Evolutionary conservation across 2,329 filamentous ascomycete species (phyloP), one percentile per base, ranked within the genome.

Genomic region (Podosphaera leucotricha): DNA sequence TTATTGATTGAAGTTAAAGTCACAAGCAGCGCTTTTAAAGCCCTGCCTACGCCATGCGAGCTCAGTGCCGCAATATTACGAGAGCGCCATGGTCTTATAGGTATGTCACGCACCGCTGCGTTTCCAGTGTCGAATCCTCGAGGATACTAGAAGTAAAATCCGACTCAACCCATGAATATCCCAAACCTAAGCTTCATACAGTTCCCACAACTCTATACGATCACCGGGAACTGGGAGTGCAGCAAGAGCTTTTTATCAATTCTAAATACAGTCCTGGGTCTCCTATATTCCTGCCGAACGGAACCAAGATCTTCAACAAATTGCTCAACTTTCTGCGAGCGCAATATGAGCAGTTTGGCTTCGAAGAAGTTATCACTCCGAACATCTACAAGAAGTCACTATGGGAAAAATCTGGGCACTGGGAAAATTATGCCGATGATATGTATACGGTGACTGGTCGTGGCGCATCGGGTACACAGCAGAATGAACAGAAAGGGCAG

Each of bases 371-470:
- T 50, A 76, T 92, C 53, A 90, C 83, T 6, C 84, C 85, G 1
- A 90, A 77, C 41, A 90, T 92, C 56, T 92, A 90, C 66, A 92
- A 92, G 57, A 82, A 81, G 59, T 76, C 80, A 5, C 63, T 92
- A 24, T 92, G 84, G 85, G 75, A 81, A 54, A 77, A 76, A 51
- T 90, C 82, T 0, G 84, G 84, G 2, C 84, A 92, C 52, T 75
- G 86, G 67, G 77, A 87, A 45, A 92, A 92, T 59, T 92, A 92
- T 62, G 77, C 81, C 47, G 78, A 92, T 55, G 83, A 92, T 56
- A 92, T 92, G 85, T 92, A 86, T 60, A 77, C 80, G 44, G 84
- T 92, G 22, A 74, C 65, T 10, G 71, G 73, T 11, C 49, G 55
- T 26, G 54, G 54, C 15, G 53, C 55, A 6, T 47, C 45, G 2